Evolutionary conservation across 495 filamentous ascomycete genomes (phyloP).

Genomic region (Talaromyces borbonicus): DNA sequence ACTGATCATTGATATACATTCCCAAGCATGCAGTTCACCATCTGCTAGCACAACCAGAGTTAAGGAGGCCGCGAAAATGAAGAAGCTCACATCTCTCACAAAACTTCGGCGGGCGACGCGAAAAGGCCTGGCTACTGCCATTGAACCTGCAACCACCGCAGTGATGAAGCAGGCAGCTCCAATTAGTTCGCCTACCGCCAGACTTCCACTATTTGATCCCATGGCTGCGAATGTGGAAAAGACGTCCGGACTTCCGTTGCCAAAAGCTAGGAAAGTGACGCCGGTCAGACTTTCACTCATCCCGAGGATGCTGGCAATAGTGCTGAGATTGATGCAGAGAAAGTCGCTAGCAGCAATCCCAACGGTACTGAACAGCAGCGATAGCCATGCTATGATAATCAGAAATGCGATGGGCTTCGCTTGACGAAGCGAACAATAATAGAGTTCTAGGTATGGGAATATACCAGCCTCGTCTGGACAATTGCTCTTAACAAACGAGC

Average conservation of each 20-base stretch:
- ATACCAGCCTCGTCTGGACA: conserved; percentile 85
- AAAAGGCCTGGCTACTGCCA: conserved; percentile 92
- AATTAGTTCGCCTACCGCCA: conserved; percentile 92
- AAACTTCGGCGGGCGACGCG: conserved; percentile 81
- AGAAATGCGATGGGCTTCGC: conserved; percentile 68
- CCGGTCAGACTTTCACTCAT: conserved; percentile 95
- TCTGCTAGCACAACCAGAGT: conserved; percentile 83
- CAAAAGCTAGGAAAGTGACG: conserved; percentile 94
- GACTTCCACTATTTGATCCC: conserved; percentile 87
- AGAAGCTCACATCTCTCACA: conserved; percentile 87
- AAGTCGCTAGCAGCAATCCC: conserved; percentile 99
- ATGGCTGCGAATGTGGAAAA: conserved; percentile 98
- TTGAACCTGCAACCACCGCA: conserved; percentile 93
- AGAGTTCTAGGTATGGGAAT: conserved; percentile 79
- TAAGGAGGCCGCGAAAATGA: conserved; percentile 78
- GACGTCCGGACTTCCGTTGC: conserved; percentile 98
- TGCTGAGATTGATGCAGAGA: conserved; percentile 93
- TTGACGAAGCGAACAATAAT: conserved; percentile 72
- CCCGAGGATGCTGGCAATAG: conserved; percentile 75
- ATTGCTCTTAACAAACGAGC: conserved; percentile 71
- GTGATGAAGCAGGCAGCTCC: conserved; percentile 96
- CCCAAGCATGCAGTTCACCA: conserved; percentile 76
- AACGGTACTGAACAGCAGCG: conserved; percentile 90
- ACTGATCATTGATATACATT: conserved; percentile 80
- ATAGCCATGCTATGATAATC: conserved; percentile 72